Evolutionary conservation across 176 grass and related monocot genomes (phyloP), one percentile per base, ranked within the genome.

Genomic region (Puya raimondii): DNA sequence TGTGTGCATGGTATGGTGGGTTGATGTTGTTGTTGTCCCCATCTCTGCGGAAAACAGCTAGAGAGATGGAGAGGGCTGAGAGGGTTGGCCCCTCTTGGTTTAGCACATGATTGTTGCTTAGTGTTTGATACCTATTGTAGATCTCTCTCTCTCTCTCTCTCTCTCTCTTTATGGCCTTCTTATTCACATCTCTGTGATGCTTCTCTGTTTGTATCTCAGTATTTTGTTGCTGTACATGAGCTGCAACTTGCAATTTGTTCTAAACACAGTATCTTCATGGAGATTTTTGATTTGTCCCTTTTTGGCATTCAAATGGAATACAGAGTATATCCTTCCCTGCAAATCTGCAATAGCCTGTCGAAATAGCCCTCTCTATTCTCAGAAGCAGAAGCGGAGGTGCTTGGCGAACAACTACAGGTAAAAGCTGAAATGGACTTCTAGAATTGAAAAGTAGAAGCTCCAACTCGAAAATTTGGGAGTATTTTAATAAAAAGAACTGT

Each of bases 111-210:
- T 58, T 58, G 54, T 58, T 58, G 54, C 18, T 58, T 18, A 58
- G 16, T 9, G 18, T 58, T 20, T 58, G 54, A 58, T 18, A 58
- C 15, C n/a, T 18, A 58, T 1, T 18, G 18, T 20, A 3, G 29
- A 4, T 33, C 29, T 33, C 29, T 33, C 29, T 33, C 29, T 33
- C 29, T 33, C 18, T 58, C 25, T 33, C 29, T 33, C 29, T 33
- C 29, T 33, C 29, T 33, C 29, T 33, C 18, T 58, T 2, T 33
- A 23, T 58, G 54, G 54, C 18, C 54, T 58, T 7, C 54, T 58
- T 58, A 18, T 54, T 63, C 14, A 67, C 68, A 84, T 88, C 81
- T 84, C 33, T 70, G 63, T 4, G 69, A 73, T 52, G 59, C 69
- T 58, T 66, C 53, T 73, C 17, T 49, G 10, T 2, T 84, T 84